phyloP scores from a whole-genome alignment of 129 eudicot species.

The Flaveria linearis region DNA sequence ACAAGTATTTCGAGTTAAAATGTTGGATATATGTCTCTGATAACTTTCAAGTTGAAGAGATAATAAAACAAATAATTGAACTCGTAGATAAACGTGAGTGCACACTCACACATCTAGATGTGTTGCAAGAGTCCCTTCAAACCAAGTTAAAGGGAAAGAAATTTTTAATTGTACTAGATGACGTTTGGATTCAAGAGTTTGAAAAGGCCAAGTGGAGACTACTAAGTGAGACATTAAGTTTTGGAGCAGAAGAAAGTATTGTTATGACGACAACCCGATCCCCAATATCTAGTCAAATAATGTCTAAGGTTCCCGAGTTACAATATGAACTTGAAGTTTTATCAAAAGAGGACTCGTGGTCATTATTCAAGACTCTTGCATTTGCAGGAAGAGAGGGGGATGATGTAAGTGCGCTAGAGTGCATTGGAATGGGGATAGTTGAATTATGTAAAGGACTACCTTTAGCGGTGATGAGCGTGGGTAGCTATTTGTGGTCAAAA shows the following conservation, averaged over 20 bases:
- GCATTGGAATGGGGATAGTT: slow-evolving; percentile 21
- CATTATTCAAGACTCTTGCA: slow-evolving; percentile 33
- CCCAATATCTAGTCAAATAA: slow-evolving; percentile 1
- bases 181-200: slow-evolving; percentile 39
- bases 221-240: slow-evolving; percentile 17
- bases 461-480: slow-evolving; percentile 2
- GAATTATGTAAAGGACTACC: slow-evolving; percentile 20
- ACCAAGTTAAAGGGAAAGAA: slow-evolving; percentile 11
- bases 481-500: slow-evolving; percentile 20
- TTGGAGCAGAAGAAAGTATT: slow-evolving; percentile 33
- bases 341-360: slow-evolving; percentile 26
- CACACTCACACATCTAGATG: not conserved
- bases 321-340: slow-evolving; percentile 20
- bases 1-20: no score
- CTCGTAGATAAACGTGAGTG: not conserved
- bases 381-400: slow-evolving; percentile 22
- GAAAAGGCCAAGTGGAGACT: slow-evolving; percentile 23
- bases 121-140: not conserved
- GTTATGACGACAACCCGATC: slow-evolving; percentile 30
- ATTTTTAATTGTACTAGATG: slow-evolving; percentile 40
- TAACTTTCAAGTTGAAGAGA: not conserved
- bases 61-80: not conserved
- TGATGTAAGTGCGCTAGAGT: slow-evolving; percentile 24
- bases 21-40: slow-evolving; percentile 14
- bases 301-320: slow-evolving; percentile 22